Base-by-base conservation (phyloP, 2,329 filamentous ascomycete species). In the Aspergillus brunneoviolaceus region DNA sequence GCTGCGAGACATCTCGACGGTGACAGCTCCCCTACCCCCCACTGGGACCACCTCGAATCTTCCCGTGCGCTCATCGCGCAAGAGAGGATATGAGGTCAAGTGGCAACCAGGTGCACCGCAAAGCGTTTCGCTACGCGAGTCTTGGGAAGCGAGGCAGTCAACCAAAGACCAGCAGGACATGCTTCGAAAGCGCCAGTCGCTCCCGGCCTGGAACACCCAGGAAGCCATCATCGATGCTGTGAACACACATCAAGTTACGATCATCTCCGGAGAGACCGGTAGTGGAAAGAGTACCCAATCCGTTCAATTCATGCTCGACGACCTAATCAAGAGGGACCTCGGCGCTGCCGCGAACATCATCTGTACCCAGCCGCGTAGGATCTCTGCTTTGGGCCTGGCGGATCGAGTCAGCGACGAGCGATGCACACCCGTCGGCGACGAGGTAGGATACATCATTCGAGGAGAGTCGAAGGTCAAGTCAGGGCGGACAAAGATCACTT, bases 231-330 rank as follows among this genome's bases (percentile, higher is more conserved):
- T 98, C 10, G 75, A 84, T 21, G 89, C 90, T 0, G 90, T 99
- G 52, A 84, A 84, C 48, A 80, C 83, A 4, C 87, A 94, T 70
- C 89, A 97, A 74, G 92, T 99, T 54, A 96, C 92, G 0, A 97
- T 99, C 69, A 95, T 99, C 68, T 96, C 93, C 49, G 95, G 95
- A 67, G 95, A 98, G 77, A 99, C 95, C 4, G 95, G 95, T 56
- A 96, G 92, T 19, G 95, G 95, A 71, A 99, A 99, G 77, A 96
- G 91, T 52, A 98, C 95, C 0, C 95, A 99, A 74, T 95, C 92
- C 2, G 92, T 98, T 35, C 95, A 99, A 74, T 99, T 98, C 75
- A 84, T 99, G 49, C 82, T 99, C 1, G 95, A 99, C 69, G 91
- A 98, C 68, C 80, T 98, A 64, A 96, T 97, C 68, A 82, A 85